These are phyloP conservation scores for Clathrus columnatus DNA, from an alignment of 768 basidiomycete species.

Conservation along the genomic window DNA sequence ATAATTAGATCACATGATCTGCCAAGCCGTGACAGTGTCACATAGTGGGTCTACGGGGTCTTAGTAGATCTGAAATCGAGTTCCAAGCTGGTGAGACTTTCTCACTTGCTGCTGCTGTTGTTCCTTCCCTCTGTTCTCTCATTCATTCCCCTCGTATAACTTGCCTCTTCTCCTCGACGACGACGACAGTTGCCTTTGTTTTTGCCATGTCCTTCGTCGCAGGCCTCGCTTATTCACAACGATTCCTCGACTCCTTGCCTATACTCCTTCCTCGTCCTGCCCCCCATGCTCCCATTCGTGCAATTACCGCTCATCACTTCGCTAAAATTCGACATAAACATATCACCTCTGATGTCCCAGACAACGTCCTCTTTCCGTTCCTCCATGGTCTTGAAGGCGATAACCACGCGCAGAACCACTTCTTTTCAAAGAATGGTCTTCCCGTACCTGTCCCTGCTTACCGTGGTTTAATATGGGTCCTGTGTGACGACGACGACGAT, in stretches of 20 bases:
- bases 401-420: conserved; percentile 70
- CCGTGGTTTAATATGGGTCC: conserved; percentile 78
- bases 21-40: neutral
- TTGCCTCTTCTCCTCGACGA: neutral
- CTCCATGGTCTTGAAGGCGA: conserved; percentile 79
- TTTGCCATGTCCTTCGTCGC: neutral
- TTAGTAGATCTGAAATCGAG: neutral
- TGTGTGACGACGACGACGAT: conserved; percentile 58
- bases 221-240: conserved; percentile 19
- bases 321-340: conserved; percentile 54
- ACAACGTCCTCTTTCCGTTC: conserved; percentile 81
- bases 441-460: conserved; percentile 33
- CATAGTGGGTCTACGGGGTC: neutral
- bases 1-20: neutral
- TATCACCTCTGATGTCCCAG: conserved; percentile 62
- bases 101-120: conserved; percentile 5
- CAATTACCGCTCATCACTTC: conserved; percentile 40
- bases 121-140: no score
- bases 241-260: conserved; percentile 20
- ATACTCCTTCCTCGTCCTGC: conserved; percentile 27
- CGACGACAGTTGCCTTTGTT: neutral
- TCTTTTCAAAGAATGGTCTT: conserved; percentile 45
- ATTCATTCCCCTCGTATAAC: conserved; percentile 2
- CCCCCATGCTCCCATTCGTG: conserved; percentile 33
- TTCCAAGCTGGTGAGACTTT: neutral